phyloP scores from a whole-genome alignment of 2,329 filamentous ascomycete genomes.

The Fusarium anthophilum region DNA sequence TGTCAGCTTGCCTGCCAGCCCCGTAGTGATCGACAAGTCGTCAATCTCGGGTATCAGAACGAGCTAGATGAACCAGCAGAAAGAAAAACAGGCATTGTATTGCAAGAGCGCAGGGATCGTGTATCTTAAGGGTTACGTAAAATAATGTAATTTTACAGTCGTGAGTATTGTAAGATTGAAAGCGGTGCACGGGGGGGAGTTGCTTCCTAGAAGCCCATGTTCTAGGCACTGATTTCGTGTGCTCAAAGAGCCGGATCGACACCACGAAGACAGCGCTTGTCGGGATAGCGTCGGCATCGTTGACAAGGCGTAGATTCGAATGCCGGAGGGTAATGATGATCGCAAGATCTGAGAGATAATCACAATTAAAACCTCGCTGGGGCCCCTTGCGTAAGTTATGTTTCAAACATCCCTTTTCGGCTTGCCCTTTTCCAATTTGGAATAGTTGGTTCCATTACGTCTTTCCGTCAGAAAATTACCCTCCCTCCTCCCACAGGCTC shows the following conservation, averaged over 20 bases:
- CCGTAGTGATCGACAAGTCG: slow-evolving; percentile 42
- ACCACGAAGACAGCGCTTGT: slow-evolving; percentile 15
- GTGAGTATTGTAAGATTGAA: neutral
- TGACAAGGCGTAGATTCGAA: slow-evolving; percentile 18
- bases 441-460: slow-evolving; percentile 27
- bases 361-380: slow-evolving; percentile 34
- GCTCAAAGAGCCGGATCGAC: slow-evolving; percentile 32
- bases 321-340: slow-evolving; percentile 31
- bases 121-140: slow-evolving; percentile 15
- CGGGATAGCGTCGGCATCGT: slow-evolving; percentile 33
- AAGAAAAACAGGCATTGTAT: slow-evolving; percentile 14
- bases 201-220: neutral
- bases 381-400: slow-evolving; percentile 32
- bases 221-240: neutral
- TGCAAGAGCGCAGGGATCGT: neutral
- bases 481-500: neutral
- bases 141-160: neutral
- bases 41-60: slow-evolving; percentile 44
- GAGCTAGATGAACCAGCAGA: slow-evolving; percentile 24
- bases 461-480: slow-evolving; percentile 6
- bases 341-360: slow-evolving; percentile 35
- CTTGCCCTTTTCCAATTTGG: slow-evolving; percentile 27
- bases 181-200: neutral
- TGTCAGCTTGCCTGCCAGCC: slow-evolving; percentile 30
- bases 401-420: slow-evolving; percentile 41